A percentile compares a stretch with the other conserved stretches of the same genome.
These are phyloP conservation scores for Auricularia sp. DNA, from an alignment of 768 basidiomycete species.

Conservation along the genomic window DNA sequence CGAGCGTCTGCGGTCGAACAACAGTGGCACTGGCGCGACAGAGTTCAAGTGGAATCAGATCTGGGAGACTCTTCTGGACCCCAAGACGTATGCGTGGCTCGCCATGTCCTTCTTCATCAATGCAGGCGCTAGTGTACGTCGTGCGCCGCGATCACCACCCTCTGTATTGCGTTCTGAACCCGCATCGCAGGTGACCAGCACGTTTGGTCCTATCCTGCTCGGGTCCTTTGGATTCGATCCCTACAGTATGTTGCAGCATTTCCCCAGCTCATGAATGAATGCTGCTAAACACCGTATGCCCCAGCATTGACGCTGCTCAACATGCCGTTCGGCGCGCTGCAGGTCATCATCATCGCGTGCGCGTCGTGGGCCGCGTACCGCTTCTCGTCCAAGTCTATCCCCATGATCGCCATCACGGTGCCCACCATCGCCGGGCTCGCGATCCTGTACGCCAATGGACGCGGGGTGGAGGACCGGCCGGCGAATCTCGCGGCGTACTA, in stretches of 20 bases:
- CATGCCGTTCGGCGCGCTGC: constrained; percentile 36
- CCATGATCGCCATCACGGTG: constrained; percentile 25
- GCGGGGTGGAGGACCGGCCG: constrained; percentile 19
- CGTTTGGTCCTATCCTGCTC: constrained; percentile 36
- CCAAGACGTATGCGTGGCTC: constrained; percentile 35
- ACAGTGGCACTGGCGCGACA: constrained; percentile 34
- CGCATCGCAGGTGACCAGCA: constrained; percentile 30
- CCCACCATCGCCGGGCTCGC: constrained; percentile 30
- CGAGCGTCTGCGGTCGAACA: constrained; percentile 33
- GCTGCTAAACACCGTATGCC: constrained; percentile 12
- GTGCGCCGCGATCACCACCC: constrained; percentile 8
- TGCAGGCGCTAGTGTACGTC: constrained; percentile 23
- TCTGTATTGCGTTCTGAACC: constrained; percentile 11
- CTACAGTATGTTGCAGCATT: constrained; percentile 23
- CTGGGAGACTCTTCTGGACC: constrained; percentile 26
- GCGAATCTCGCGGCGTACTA: constrained; percentile 29
- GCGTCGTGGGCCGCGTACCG: constrained; percentile 27
- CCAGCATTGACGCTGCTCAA: constrained; percentile 25
- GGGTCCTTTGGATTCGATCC: constrained; percentile 16
- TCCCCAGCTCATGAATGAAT: constrained; percentile 29
- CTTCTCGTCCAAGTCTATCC: constrained; percentile 29
- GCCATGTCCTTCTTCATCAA: constrained; percentile 29
- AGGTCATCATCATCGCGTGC: constrained; percentile 28
- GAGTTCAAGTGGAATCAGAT: constrained; percentile 38
- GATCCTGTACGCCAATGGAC: constrained; percentile 24